phyloP scores from a whole-genome alignment of 805 yeast genomes.

The Candida methanosorbosa region DNA sequence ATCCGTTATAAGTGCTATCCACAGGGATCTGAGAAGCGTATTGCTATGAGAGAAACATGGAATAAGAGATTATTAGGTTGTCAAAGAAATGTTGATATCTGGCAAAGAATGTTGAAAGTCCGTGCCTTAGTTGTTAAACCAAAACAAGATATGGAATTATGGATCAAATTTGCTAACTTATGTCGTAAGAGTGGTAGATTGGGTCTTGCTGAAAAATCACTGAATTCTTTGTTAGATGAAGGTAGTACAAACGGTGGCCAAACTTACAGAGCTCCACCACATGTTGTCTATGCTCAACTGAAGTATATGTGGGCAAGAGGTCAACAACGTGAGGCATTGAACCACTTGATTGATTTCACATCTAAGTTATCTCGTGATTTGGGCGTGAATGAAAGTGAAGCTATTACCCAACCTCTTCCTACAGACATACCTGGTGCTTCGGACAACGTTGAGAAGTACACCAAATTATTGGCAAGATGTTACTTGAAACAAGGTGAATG shows the following conservation, averaged over 20 bases:
- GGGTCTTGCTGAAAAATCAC: slow-evolving; percentile 86
- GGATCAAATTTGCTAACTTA: slow-evolving; percentile 96
- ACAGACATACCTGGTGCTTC: slow-evolving; percentile 62
- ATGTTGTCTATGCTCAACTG: slow-evolving; percentile 93
- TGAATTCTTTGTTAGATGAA: slow-evolving; percentile 70
- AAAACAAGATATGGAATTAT: slow-evolving; percentile 92
- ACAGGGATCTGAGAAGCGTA: slow-evolving; percentile 71
- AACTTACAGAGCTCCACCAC: slow-evolving; percentile 81
- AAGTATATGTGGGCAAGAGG: slow-evolving; percentile 97
- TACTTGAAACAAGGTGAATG: slow-evolving; percentile 98
- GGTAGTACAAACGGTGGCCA: slow-evolving; percentile 28
- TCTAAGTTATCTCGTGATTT: slow-evolving; percentile 83
- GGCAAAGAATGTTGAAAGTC: slow-evolving; percentile 94
- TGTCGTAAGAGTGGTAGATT: slow-evolving; percentile 91
- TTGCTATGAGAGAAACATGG: slow-evolving; percentile 85
- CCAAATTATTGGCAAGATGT: slow-evolving; percentile 83
- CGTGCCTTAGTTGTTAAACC: slow-evolving; percentile 91
- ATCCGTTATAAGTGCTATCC: slow-evolving; percentile 82
- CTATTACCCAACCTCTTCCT: slow-evolving; percentile 80
- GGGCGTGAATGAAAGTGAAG: slow-evolving; percentile 78
- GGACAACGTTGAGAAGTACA: slow-evolving; percentile 72
- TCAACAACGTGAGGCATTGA: slow-evolving; percentile 75
- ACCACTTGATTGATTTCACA: slow-evolving; percentile 82
- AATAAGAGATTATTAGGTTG: slow-evolving; percentile 86
- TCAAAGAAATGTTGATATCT: slow-evolving; percentile 95